A percentile compares a stretch with the other conserved stretches of the same genome.
These are phyloP conservation scores for Aspergillus ochraceus DNA, from an alignment of 2,329 filamentous ascomycete genomes.

Conservation along the genomic window DNA sequence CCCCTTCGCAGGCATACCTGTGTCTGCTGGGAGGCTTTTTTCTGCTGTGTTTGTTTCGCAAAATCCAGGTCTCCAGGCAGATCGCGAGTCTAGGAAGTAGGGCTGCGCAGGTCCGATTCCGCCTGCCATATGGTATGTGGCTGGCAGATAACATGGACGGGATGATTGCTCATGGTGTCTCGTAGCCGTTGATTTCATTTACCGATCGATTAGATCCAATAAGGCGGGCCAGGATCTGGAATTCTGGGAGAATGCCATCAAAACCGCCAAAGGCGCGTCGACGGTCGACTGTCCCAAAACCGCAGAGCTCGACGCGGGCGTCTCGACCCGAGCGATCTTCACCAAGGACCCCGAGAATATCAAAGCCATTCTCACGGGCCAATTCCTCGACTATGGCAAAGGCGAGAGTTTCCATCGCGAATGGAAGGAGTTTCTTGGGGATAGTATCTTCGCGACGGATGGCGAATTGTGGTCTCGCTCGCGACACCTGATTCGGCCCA, in stretches of 20 bases:
- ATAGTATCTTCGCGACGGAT: constrained; percentile 82
- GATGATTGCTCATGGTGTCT: constrained; percentile 9
- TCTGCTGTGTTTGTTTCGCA: constrained; percentile 36
- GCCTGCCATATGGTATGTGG: constrained; percentile 38
- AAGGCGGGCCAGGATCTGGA: constrained; percentile 58
- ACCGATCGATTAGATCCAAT: constrained; percentile 54
- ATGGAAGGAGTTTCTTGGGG: constrained; percentile 79
- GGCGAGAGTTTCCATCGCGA: constrained; percentile 69
- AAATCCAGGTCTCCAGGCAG: constrained; percentile 28
- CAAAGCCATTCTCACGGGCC: constrained; percentile 83
- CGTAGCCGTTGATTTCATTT: constrained; percentile 66
- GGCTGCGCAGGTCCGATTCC: constrained; percentile 34
- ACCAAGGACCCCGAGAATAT: constrained; percentile 87
- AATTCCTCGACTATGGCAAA: constrained; percentile 86
- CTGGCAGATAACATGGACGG: not conserved
- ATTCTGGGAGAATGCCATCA: constrained; percentile 60
- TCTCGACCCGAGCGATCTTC: constrained; percentile 60
- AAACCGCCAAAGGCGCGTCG: constrained; percentile 32
- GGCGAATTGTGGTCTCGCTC: constrained; percentile 76
- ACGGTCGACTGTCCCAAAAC: constrained; percentile 23
- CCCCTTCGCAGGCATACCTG: constrained; percentile 42
- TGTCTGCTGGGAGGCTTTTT: constrained; percentile 40
- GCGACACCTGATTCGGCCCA: constrained; percentile 80
- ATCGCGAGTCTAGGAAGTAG: constrained; percentile 36
- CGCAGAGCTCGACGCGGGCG: constrained; percentile 29